Evolutionary conservation across 1,139 yeast species (phyloP), one percentile per base, ranked within the genome.

Genomic region (Blastobotrys elegans): DNA sequence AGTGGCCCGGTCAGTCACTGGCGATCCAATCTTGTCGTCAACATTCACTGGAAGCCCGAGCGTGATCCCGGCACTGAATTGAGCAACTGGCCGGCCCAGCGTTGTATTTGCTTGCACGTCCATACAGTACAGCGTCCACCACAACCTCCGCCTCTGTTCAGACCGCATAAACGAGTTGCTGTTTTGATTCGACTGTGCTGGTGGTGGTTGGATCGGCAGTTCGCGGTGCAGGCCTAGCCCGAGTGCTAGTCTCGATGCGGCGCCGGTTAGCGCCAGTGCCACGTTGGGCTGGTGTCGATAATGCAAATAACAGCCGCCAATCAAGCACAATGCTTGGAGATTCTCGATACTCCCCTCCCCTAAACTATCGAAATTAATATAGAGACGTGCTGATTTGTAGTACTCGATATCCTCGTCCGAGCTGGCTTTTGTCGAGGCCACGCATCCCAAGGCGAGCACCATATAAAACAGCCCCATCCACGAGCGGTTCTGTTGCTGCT

Each of bases 221-320:
- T 33, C 37, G 16, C n/a, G 11, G 16, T 33, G 37, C 8, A 33
- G 16, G 16, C 37, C 37, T 7, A 33, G 37, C 11, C 37, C 16
- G 5, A 16, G 22, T 8, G 37, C 37, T 14, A 33, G 7, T 18
- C 37, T 33, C 22, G 16, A 33, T 16, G 39, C 39, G 18, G 39
- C 39, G 7, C 39, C 39, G 13, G 39, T 35, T 20, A 35, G 7
- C 16, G 39, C 39, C 16, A 35, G 7, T 8, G 39, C 39, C 24
- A 30, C 33, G 34, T 39, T 39, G 8, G 42, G 34, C 34, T 27
- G 26, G 34, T 39, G 33, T 13, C 29, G 30, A 26, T 37, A 37
- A 37, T 37, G 29, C 32, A 38, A 38, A 38, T 35, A 35, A 18
- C 29, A 35, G 13, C 39, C 39, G n/a, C 39, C 39, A 13, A 35